These are phyloP conservation scores for Pseudogymnoascus sp. DNA, from an alignment of 2,329 filamentous ascomycete genomes.

Conservation along the genomic window DNA sequence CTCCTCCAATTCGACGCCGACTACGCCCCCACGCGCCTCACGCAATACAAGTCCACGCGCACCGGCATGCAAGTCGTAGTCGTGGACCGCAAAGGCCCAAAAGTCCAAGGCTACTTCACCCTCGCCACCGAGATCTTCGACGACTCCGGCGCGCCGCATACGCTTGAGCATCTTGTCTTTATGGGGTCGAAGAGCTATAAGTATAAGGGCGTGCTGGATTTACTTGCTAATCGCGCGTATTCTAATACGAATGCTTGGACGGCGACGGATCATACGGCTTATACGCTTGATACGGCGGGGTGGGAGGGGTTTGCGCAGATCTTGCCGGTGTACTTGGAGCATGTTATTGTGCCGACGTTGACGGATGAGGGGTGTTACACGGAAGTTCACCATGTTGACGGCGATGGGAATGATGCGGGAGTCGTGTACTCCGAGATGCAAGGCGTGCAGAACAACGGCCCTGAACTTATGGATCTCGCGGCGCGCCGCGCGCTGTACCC, in stretches of 20 bases:
- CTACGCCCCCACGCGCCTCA: conserved; percentile 81
- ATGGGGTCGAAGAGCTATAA: conserved; percentile 90
- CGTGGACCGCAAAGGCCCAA: conserved; percentile 88
- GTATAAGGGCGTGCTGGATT: conserved; percentile 93
- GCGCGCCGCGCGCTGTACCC: conserved; percentile 79
- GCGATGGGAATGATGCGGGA: conserved; percentile 86
- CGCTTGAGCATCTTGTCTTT: conserved; percentile 74
- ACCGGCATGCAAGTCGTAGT: conserved; percentile 94
- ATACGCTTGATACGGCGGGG: conserved; percentile 88
- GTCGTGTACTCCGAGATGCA: conserved; percentile 99
- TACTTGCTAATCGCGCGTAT: conserved; percentile 86
- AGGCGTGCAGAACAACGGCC: conserved; percentile 76
- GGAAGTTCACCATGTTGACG: conserved; percentile 93
- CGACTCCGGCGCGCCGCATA: conserved; percentile 87
- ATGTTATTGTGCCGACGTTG: conserved; percentile 82
- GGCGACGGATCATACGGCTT: conserved; percentile 90
- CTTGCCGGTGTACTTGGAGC: conserved; percentile 88
- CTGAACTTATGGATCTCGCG: conserved; percentile 80
- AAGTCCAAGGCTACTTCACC: conserved; percentile 89
- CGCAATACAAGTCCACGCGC: conserved; percentile 89
- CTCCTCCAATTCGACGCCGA: conserved; percentile 82
- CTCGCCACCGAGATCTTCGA: conserved; percentile 96
- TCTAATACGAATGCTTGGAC: conserved; percentile 97
- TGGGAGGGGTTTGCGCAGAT: conserved; percentile 97
- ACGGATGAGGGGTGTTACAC: conserved; percentile 91